These are phyloP conservation scores for Boletus rubropictus DNA, from an alignment of 768 basidiomycete species.

Conservation along the genomic window DNA sequence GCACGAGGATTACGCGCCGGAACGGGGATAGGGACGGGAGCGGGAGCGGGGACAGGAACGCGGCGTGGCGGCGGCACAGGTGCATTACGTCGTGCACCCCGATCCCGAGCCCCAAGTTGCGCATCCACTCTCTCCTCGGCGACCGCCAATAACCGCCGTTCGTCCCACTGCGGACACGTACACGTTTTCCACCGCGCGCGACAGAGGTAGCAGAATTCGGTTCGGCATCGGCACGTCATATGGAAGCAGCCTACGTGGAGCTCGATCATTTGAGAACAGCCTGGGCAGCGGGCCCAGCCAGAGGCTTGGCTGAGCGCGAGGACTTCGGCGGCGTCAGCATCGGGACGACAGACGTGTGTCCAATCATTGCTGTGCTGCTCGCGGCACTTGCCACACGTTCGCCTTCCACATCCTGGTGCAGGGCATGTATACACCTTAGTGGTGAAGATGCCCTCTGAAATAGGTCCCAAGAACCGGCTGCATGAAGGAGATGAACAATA, in stretches of 20 bases:
- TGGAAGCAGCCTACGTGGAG: constrained; percentile 35
- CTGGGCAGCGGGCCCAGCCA: constrained; percentile 38
- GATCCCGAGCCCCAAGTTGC: constrained; percentile 29
- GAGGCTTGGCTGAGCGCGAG: constrained; percentile 21
- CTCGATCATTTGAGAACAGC: constrained; percentile 36
- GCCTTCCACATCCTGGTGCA: constrained; percentile 13
- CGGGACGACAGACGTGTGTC: constrained; percentile 23
- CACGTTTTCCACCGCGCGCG: constrained; percentile 60
- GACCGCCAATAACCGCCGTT: constrained; percentile 32
- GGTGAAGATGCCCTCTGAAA: constrained; percentile 23
- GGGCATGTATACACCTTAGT: constrained; percentile 17
- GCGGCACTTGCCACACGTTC: constrained; percentile 26
- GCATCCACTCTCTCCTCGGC: constrained; percentile 44
- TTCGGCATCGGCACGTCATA: constrained; percentile 37
- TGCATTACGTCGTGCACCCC: constrained; percentile 30
- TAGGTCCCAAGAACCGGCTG: constrained; percentile 34
- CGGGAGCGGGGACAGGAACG: neutral
- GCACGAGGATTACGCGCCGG: neutral
- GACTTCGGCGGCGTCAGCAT: constrained; percentile 23
- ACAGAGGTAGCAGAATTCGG: constrained; percentile 44
- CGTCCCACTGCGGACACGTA: constrained; percentile 62
- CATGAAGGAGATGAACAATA: constrained; percentile 35
- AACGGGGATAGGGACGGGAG: neutral
- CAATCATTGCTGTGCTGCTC: constrained; percentile 19
- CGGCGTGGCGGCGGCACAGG: constrained; percentile 11